Percentiles rank a stretch among this genome's conserved stretches.
Conservation (phyloP, 768 basidiomycete genomes). For the Lactifluus echinatus region DNA sequence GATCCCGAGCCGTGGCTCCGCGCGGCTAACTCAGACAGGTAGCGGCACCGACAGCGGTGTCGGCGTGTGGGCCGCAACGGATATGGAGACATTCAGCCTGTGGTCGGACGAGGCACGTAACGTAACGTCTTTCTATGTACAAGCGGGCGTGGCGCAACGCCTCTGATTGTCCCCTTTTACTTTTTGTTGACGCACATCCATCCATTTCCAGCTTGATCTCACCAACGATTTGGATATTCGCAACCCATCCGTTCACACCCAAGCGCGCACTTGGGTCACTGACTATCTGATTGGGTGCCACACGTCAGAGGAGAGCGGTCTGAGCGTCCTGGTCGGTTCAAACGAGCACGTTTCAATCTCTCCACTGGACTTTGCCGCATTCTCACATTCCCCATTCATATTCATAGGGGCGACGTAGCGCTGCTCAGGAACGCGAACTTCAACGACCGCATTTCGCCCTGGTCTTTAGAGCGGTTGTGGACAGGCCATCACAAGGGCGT, state of each 20-base stretch:
- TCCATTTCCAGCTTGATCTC: conserved; percentile 45
- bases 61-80: conserved; percentile 80
- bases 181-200: background rate
- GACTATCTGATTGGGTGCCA: conserved; percentile 63
- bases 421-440: conserved; percentile 25
- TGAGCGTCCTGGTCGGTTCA: conserved; percentile 60
- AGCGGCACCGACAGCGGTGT: no score
- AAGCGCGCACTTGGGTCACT: conserved; percentile 60
- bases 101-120: conserved; percentile 64
- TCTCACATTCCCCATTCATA: background rate
- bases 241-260: conserved; percentile 48
- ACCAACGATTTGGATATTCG: conserved; percentile 54
- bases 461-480: conserved; percentile 27
- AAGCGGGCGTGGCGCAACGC: background rate
- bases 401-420: conserved; percentile 28
- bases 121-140: background rate
- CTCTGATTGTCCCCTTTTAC: no score
- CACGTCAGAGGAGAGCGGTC: conserved; percentile 27
- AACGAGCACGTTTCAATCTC: conserved; percentile 48
- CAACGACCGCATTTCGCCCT: conserved; percentile 21
- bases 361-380: no score
- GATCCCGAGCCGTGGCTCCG: conserved; percentile 31
- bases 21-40: conserved; percentile 23
- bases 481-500: conserved; percentile 26
- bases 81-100: conserved; percentile 89